Conservation (phyloP, 495 filamentous ascomycete genomes). For the Daldinia bambusicola region DNA sequence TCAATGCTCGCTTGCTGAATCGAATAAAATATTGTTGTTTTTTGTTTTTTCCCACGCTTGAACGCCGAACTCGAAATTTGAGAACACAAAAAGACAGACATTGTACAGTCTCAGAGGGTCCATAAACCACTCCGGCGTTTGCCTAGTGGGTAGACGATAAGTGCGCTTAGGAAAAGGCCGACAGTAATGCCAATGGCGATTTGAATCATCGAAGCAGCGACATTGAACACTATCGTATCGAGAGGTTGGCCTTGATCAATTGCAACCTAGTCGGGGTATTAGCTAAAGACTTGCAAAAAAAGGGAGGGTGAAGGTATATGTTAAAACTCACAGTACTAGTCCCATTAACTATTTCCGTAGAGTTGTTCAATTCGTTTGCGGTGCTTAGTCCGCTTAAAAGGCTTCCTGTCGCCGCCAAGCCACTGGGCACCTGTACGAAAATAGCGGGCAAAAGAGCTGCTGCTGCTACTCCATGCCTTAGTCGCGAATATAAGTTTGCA, state of each 20-base stretch:
- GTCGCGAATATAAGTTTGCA: conserved; percentile 86
- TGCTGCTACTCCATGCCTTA: conserved; percentile 86
- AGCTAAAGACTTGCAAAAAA: conserved; percentile 6
- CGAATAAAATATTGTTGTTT: background rate
- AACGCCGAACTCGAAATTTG: conserved; percentile 31
- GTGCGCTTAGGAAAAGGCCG: conserved; percentile 84
- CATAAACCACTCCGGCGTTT: conserved; percentile 92
- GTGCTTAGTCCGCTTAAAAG: conserved; percentile 85
- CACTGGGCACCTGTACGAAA: conserved; percentile 93
- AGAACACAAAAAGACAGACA: conserved; percentile 1
- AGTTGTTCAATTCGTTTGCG: conserved; percentile 77
- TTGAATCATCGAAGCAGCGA: conserved; percentile 88
- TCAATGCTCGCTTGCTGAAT: conserved; percentile 37
- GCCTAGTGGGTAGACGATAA: conserved; percentile 90
- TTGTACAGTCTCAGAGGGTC: conserved; percentile 69
- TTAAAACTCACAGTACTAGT: conserved; percentile 41
- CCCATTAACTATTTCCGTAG: conserved; percentile 35
- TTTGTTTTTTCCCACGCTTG: conserved; percentile 18
- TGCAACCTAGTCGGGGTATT: conserved; percentile 26
- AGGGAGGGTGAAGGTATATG: background rate
- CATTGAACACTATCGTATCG: conserved; percentile 80
- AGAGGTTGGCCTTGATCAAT: conserved; percentile 47
- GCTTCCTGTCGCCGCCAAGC: conserved; percentile 84
- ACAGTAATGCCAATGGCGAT: conserved; percentile 94
- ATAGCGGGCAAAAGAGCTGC: conserved; percentile 92